These are phyloP conservation scores for Xylariaceae sp. DNA, from an alignment of 2,329 filamentous ascomycete genomes.

Conservation along the genomic window DNA sequence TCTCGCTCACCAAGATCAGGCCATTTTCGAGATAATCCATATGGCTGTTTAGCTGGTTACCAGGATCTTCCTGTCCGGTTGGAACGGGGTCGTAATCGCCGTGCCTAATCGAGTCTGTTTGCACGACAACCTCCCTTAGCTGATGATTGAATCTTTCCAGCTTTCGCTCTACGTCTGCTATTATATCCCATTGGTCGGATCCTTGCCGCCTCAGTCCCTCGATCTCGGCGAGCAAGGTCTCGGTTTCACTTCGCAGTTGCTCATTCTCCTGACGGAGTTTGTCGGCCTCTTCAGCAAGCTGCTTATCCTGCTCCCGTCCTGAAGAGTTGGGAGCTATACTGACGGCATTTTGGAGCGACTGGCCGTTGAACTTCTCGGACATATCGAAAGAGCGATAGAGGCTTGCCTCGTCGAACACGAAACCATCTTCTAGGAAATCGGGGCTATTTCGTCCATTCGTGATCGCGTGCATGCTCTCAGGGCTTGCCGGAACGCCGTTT, in stretches of 20 bases:
- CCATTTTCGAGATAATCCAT: conserved; percentile 67
- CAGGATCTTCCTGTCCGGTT: conserved; percentile 36
- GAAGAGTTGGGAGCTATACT: conserved; percentile 56
- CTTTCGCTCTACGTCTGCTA: conserved; percentile 58
- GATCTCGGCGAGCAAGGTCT: conserved; percentile 34
- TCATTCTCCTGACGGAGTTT: conserved; percentile 42
- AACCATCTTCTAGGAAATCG: conserved; percentile 48
- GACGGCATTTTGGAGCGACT: conserved; percentile 39
- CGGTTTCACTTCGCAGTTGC: conserved; percentile 33
- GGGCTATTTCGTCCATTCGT: conserved; percentile 56
- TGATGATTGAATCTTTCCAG: conserved; percentile 63
- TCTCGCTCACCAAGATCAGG: conserved; percentile 54
- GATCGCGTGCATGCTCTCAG: conserved; percentile 69
- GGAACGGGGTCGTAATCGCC: conserved; percentile 42
- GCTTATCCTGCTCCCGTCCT: conserved; percentile 47
- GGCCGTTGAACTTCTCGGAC: conserved; percentile 43
- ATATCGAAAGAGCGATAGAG: conserved; percentile 66
- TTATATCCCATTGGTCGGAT: conserved; percentile 41
- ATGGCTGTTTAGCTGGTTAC: conserved; percentile 49
- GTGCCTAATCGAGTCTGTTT: conserved; percentile 53
- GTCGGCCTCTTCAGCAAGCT: conserved; percentile 45
- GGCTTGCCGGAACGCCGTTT: conserved; percentile 64
- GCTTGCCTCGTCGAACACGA: conserved; percentile 71
- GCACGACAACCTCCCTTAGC: conserved; percentile 61
- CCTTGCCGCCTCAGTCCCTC: conserved; percentile 34